Conservation (phyloP, 2,329 filamentous ascomycete genomes). For the Botrytis byssoidea region DNA sequence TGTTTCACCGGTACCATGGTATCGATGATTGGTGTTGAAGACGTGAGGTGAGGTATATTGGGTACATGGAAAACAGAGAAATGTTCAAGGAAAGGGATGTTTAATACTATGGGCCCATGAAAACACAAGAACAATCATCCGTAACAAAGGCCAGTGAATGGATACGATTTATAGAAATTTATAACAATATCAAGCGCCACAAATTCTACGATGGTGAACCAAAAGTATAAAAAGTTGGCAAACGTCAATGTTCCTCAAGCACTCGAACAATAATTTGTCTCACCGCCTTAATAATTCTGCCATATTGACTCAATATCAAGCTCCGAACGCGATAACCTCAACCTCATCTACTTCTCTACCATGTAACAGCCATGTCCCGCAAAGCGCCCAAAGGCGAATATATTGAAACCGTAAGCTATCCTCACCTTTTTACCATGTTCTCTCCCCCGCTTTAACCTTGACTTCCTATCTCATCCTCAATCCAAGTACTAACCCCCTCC, state of each 20-base stretch:
- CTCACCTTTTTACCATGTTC: neutral
- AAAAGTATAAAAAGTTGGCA: neutral
- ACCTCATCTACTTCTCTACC: conserved; percentile 7
- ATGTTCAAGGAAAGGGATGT: neutral
- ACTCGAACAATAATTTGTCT: neutral
- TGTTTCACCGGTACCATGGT: conserved; percentile 30
- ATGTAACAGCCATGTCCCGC: conserved; percentile 61
- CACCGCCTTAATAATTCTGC: conserved; percentile 14
- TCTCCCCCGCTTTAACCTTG: neutral
- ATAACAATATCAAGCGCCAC: neutral
- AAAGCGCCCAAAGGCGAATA: conserved; percentile 85
- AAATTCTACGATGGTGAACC: neutral
- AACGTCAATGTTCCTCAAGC: neutral
- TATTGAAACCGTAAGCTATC: conserved; percentile 78
- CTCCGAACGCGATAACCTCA: conserved; percentile 1
- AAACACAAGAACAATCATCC: neutral
- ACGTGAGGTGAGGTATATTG: neutral
- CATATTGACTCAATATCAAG: neutral
- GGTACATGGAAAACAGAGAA: neutral
- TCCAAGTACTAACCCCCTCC: conserved; percentile 22
- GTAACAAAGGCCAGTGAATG: neutral
- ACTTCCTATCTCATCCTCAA: neutral
- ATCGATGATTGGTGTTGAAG: conserved; percentile 17
- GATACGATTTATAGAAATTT: neutral
- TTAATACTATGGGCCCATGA: neutral